Conservation (phyloP, 371 early-diverging fungal genomes). For the Haplosporangium sp. region DNA sequence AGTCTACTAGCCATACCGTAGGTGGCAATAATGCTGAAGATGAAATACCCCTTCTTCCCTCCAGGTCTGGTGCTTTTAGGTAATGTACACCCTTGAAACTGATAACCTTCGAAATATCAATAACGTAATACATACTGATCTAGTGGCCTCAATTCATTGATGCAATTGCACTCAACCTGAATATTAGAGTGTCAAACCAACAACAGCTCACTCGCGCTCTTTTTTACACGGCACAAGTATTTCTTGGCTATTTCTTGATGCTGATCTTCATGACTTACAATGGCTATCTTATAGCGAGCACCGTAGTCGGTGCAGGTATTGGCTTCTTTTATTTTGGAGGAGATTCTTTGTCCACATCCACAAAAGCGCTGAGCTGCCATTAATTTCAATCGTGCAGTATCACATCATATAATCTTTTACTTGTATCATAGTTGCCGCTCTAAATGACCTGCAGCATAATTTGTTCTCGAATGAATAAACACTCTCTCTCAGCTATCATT, state of each 20-base stretch:
- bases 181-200: slow-evolving; percentile 53
- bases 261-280: slow-evolving; percentile 92
- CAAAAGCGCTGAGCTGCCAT: slow-evolving; percentile 63
- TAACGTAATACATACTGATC: too few species aligned
- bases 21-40: slow-evolving; percentile 26
- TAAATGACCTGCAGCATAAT: not conserved
- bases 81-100: slow-evolving; percentile 4
- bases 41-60: slow-evolving; percentile 34
- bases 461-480: too few species aligned
- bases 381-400: slow-evolving; percentile 8
- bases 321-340: slow-evolving; percentile 78
- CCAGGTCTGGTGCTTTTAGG: slow-evolving; percentile 26
- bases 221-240: slow-evolving; percentile 74
- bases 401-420: too few species aligned
- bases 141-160: not conserved
- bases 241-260: slow-evolving; percentile 83
- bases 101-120: not conserved
- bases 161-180: not conserved
- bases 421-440: not conserved
- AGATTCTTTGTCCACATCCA: slow-evolving; percentile 48
- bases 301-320: slow-evolving; percentile 77
- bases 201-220: slow-evolving; percentile 67
- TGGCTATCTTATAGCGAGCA: slow-evolving; percentile 79
- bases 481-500: too few species aligned
- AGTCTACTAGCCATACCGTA: slow-evolving; percentile 4